Evolutionary conservation across 2,329 filamentous ascomycete genomes (phyloP), one percentile per base, ranked within the genome.

Genomic region (Fusarium sp.): DNA sequence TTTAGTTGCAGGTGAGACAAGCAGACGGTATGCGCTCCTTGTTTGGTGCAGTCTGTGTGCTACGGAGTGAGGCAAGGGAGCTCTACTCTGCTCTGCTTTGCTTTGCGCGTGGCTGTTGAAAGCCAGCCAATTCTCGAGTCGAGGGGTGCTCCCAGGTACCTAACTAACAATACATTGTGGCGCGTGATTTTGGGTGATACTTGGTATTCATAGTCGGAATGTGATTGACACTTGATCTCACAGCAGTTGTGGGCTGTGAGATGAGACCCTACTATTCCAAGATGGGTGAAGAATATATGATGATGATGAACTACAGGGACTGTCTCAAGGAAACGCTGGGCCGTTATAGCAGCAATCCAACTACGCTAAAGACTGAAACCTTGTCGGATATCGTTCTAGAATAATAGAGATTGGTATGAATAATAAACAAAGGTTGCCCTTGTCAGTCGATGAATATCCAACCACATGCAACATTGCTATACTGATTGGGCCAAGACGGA

Each of bases 1-100:
- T 55, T 67, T 56, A 43, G 55, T 45, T 54, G 30, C 56, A 68
- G 33, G 54, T 65, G 55, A 70, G 66, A 70, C 62, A 70, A 35
- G 14, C 41, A 44, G 47, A 53, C 33, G 49, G 63, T 56, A 62
- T 68, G 62, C 43, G 43, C 40, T 64, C 35, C 30, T 64, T 48
- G 43, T 20, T 41, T 28, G 46, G 53, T 56, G 48, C n/a, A 37
- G 17, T 37, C 35, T 32, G 45, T 61, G 51, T 52, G 33, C 37
- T 39, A 66, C 56, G 19, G 26, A 53, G 32, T 19, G 53, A 69
- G 45, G 66, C 57, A 68, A 70, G 67, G 67, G 63, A 61, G 59
- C 22, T 30, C 46, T 47, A 47, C n/a, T 30, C 52, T 47, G 51
- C n/a, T 32, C 49, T 37, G n/a, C 30, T 45, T 22, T 53, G 22